These are phyloP conservation scores for Cyclocybe cylindracea DNA, from an alignment of 768 basidiomycete genomes.

Conservation along the genomic window DNA sequence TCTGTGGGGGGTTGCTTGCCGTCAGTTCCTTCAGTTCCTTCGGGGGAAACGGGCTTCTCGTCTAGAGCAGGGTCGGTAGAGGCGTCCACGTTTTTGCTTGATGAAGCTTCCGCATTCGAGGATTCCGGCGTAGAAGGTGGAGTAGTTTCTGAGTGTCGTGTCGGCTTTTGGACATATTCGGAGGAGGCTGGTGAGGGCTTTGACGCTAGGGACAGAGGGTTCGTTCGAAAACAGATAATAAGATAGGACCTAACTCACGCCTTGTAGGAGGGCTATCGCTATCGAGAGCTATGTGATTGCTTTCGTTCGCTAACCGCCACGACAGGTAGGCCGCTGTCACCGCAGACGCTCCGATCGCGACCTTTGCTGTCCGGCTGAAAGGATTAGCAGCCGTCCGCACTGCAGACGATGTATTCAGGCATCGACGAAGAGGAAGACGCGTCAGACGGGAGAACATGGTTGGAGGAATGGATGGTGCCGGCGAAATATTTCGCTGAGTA, in stretches of 20 bases:
- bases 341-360: conserved; percentile 44
- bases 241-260: conserved; percentile 18
- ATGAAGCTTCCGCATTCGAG: background rate
- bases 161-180: conserved; percentile 7
- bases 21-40: background rate
- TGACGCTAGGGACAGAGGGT: background rate
- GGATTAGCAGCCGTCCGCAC: conserved; percentile 10
- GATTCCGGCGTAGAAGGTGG: conserved; percentile 5
- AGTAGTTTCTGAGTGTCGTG: conserved; percentile 6
- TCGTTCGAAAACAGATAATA: background rate
- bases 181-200: conserved; percentile 2
- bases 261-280: conserved; percentile 26
- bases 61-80: conserved; percentile 16
- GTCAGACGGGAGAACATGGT: conserved; percentile 57
- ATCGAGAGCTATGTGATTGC: conserved; percentile 49
- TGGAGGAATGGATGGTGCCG: conserved; percentile 1
- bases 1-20: conserved; percentile 11
- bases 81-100: conserved; percentile 2
- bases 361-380: conserved; percentile 25
- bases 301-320: conserved; percentile 45
- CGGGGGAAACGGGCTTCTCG: conserved; percentile 11
- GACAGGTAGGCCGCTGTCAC: conserved; percentile 47
- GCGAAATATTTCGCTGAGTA: conserved; percentile 13
- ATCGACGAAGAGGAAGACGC: conserved; percentile 53
- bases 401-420: conserved; percentile 45